Conservation (phyloP, 192 early-diverging fungal species). For the Umbelopsis vinacea region DNA sequence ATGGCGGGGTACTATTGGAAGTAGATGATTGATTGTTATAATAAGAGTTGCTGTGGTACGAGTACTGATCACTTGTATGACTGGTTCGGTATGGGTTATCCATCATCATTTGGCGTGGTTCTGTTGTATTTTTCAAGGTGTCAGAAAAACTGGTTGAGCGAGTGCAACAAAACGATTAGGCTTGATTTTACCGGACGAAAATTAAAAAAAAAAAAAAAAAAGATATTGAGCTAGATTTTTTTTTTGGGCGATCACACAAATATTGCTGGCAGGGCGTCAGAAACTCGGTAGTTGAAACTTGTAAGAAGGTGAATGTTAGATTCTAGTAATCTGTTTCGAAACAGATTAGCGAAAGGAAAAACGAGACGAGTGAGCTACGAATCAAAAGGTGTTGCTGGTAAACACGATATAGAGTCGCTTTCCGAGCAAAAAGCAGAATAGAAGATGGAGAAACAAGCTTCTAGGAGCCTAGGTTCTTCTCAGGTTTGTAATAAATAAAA, state of each 20-base stretch:
- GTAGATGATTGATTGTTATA: slow-evolving; percentile 1
- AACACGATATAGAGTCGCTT: background rate
- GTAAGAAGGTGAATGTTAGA: too few relatives aligned
- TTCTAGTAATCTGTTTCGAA: too few relatives aligned
- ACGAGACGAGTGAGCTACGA: background rate
- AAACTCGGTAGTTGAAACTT: too few relatives aligned
- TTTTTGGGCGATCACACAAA: too few relatives aligned
- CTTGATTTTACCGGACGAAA: background rate
- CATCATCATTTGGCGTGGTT: slow-evolving; percentile 8
- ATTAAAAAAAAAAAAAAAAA: too few relatives aligned
- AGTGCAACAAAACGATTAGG: background rate
- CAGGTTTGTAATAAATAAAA: background rate
- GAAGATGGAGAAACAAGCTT: background rate
- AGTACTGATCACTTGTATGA: slow-evolving; percentile 1
- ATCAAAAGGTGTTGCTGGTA: background rate
- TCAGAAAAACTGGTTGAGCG: background rate
- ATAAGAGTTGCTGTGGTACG: slow-evolving; percentile 9
- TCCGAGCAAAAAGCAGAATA: background rate
- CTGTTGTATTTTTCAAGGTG: background rate
- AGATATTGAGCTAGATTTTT: too few relatives aligned
- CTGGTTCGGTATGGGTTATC: background rate
- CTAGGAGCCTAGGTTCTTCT: background rate
- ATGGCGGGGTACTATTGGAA: background rate
- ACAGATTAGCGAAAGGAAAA: too few relatives aligned
- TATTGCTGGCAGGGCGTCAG: too few relatives aligned